Percentiles rank a stretch among this genome's conserved stretches.
These are phyloP conservation scores for Ustilago cynodontis DNA, from an alignment of 1,284 basidiomycete genomes.

Conservation along the genomic window DNA sequence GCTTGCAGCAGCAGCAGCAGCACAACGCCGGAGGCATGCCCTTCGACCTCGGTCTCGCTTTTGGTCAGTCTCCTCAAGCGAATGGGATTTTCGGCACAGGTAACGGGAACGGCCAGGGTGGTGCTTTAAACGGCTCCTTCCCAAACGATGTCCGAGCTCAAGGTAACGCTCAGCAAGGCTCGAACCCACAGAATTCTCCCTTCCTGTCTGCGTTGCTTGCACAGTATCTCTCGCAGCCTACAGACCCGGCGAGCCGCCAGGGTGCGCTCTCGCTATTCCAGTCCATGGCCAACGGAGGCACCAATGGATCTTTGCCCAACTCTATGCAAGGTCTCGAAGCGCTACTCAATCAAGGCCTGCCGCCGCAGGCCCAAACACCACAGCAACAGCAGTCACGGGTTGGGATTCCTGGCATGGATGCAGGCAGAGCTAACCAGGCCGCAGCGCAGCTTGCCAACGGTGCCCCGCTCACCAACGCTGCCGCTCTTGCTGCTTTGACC, in stretches of 20 bases:
- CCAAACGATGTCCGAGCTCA: slow-evolving; percentile 15
- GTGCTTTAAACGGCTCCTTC: slow-evolving; percentile 22
- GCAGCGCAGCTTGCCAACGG: slow-evolving; percentile 25
- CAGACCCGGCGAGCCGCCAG: slow-evolving; percentile 25
- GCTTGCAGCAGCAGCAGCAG: slow-evolving; percentile 28
- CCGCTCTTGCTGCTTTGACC: slow-evolving; percentile 36
- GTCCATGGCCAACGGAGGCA: slow-evolving; percentile 28
- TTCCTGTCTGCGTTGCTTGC: slow-evolving; percentile 45
- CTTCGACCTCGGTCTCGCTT: slow-evolving; percentile 32
- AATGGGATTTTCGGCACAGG: slow-evolving; percentile 20
- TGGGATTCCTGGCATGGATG: slow-evolving; percentile 20
- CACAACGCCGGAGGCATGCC: slow-evolving; percentile 14
- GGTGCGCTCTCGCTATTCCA: slow-evolving; percentile 43
- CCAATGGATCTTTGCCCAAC: slow-evolving; percentile 16
- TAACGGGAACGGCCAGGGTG: slow-evolving; percentile 7
- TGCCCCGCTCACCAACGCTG: slow-evolving; percentile 36
- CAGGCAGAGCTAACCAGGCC: slow-evolving; percentile 7
- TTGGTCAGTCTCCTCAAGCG: slow-evolving; percentile 20
- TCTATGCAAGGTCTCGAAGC: slow-evolving; percentile 33
- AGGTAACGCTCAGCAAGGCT: slow-evolving; percentile 10
- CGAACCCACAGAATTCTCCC: slow-evolving; percentile 20
- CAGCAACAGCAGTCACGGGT: slow-evolving; percentile 20
- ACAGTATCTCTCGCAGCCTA: slow-evolving; percentile 47
- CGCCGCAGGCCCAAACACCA: slow-evolving; percentile 14
- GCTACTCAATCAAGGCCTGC: slow-evolving; percentile 25